A percentile compares a stretch with the other conserved stretches of the same genome.
Evolutionary conservation across 1,284 basidiomycete species (phyloP).

Genomic region (Trichosporon ovoides): DNA sequence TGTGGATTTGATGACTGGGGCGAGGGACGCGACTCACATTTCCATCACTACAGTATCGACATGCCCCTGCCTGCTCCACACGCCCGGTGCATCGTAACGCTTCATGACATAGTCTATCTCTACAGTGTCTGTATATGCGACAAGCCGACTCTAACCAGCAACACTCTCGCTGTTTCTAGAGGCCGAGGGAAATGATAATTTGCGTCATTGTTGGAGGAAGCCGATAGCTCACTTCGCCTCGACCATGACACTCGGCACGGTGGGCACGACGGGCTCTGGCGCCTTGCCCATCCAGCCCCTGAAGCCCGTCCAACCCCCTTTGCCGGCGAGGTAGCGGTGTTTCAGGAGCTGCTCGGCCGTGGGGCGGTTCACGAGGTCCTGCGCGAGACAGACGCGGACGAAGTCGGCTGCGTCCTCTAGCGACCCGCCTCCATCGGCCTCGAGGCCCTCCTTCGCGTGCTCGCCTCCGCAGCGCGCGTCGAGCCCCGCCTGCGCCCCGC

Average conservation of each 20-base stretch:
- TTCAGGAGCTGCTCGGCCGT: conserved; percentile 39
- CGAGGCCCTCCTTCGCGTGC: conserved; percentile 34
- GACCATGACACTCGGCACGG: neutral
- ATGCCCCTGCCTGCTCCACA: too few relatives aligned
- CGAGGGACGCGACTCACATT: too few relatives aligned
- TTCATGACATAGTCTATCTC: too few relatives aligned
- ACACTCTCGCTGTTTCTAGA: too few relatives aligned
- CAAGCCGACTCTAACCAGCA: too few relatives aligned
- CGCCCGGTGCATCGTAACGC: too few relatives aligned
- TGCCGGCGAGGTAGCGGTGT: conserved; percentile 42
- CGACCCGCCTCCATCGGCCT: conserved; percentile 44
- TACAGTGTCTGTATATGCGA: too few relatives aligned
- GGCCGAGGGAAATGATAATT: too few relatives aligned
- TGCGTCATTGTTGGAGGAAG: too few relatives aligned
- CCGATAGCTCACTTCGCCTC: neutral
- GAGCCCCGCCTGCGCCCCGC: conserved; percentile 33
- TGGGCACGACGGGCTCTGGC: neutral
- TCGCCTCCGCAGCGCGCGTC: conserved; percentile 34
- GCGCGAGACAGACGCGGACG: conserved; percentile 44
- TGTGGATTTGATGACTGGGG: too few relatives aligned
- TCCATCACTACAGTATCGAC: too few relatives aligned
- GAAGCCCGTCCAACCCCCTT: conserved; percentile 39
- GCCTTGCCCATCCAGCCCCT: conserved; percentile 35
- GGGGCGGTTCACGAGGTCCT: conserved; percentile 38
- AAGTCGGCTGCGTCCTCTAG: conserved; percentile 45